Conservation (phyloP, 2,329 filamentous ascomycete species). For the Aspergillus costaricaensis region DNA sequence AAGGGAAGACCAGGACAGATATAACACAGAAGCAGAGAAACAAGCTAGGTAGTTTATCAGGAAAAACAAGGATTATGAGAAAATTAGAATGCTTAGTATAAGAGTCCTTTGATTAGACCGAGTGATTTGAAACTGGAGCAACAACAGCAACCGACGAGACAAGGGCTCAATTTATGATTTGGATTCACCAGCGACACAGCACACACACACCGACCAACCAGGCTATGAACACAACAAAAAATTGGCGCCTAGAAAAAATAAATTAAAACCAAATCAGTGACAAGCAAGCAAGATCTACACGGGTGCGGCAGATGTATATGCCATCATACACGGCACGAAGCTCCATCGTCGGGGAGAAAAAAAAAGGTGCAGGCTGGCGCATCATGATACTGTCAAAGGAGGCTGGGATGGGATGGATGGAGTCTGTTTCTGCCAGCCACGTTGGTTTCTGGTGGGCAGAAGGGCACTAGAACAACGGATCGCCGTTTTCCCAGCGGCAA, state of each 20-base stretch:
- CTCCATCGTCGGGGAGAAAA: conserved; percentile 16
- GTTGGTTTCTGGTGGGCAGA: conserved; percentile 10
- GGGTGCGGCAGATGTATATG: conserved; percentile 4
- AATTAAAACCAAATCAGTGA: background rate
- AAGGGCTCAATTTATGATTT: conserved; percentile 10
- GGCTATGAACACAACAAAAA: background rate
- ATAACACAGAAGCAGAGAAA: background rate
- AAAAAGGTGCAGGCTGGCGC: conserved; percentile 22
- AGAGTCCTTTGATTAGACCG: background rate
- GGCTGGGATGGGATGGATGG: conserved; percentile 20
- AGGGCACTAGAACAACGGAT: background rate
- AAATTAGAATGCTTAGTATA: background rate
- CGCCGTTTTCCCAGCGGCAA: background rate
- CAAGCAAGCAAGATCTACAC: conserved; percentile 4
- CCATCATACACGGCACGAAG: conserved; percentile 21
- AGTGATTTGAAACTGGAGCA: background rate
- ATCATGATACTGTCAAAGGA: conserved; percentile 23
- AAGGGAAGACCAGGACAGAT: background rate
- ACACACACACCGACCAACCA: conserved; percentile 1
- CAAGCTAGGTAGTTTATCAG: background rate
- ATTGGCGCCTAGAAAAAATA: background rate
- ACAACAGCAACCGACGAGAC: background rate
- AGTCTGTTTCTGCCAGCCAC: conserved; percentile 19
- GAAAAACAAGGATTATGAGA: background rate
- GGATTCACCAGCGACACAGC: background rate